Evolutionary conservation across 305 asterid species (phyloP).

Genomic region (Ilex paraguariensis): DNA sequence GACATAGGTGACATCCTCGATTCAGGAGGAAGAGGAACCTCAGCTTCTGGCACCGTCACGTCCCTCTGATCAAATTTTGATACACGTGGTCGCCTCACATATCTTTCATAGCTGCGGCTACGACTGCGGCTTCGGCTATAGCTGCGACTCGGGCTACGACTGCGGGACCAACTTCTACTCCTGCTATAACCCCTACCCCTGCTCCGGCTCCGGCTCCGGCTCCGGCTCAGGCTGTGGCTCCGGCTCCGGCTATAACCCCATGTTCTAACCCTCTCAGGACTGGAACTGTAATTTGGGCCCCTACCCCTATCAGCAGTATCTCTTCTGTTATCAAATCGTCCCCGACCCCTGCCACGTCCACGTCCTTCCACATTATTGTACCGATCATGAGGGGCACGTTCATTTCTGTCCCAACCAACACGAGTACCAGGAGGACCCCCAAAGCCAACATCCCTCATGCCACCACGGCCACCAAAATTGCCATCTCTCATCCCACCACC

Average conservation of each 20-base stretch:
- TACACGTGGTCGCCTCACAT: slow-evolving; percentile 54
- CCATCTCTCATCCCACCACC: slow-evolving; percentile 31
- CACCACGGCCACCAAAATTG: slow-evolving; percentile 33
- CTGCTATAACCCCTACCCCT: slow-evolving; percentile 48
- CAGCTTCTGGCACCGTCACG: slow-evolving; percentile 32
- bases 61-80: slow-evolving; percentile 76
- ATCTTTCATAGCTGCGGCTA: slow-evolving; percentile 50
- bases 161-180: slow-evolving; percentile 46
- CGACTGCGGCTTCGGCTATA: slow-evolving; percentile 32
- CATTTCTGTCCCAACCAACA: slow-evolving; percentile 72
- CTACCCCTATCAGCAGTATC: slow-evolving; percentile 57
- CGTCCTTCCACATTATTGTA: slow-evolving; percentile 47
- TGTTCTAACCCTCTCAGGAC: slow-evolving; percentile 78
- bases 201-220: slow-evolving; percentile 49
- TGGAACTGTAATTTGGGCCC: slow-evolving; percentile 63
- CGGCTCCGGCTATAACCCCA: slow-evolving; percentile 62
- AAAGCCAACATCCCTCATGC: slow-evolving; percentile 38
- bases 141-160: slow-evolving; percentile 40
- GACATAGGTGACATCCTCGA: slow-evolving; percentile 23
- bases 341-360: slow-evolving; percentile 80
- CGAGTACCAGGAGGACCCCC: slow-evolving; percentile 42
- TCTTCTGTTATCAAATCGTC: slow-evolving; percentile 68
- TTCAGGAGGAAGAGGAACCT: slow-evolving; percentile 24
- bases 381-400: slow-evolving; percentile 48
- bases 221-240: slow-evolving; percentile 40